These are phyloP conservation scores for Rhizophora mangle DNA, from an alignment of 345 rosid genomes.

Conservation along the genomic window DNA sequence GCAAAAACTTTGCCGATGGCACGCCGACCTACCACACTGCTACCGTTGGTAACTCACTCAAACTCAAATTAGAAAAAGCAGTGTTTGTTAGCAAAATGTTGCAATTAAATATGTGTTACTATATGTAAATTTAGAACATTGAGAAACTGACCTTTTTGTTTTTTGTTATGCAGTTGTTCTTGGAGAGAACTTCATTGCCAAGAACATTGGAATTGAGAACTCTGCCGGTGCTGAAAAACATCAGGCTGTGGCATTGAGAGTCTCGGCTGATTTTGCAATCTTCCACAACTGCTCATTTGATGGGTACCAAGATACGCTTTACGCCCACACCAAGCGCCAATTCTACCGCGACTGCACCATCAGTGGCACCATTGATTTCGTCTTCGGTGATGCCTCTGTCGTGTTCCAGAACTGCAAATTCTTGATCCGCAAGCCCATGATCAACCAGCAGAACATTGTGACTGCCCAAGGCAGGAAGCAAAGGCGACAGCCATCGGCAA, in stretches of 20 bases:
- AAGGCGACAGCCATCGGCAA: constrained; percentile 40
- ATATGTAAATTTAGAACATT: too few relatives aligned
- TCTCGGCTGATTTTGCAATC: constrained; percentile 49
- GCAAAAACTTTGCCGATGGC: constrained; percentile 45
- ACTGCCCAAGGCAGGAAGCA: constrained; percentile 62
- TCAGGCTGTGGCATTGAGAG: constrained; percentile 77
- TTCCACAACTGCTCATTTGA: constrained; percentile 73
- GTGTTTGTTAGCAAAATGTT: neutral
- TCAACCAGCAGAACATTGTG: constrained; percentile 46
- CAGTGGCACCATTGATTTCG: constrained; percentile 74
- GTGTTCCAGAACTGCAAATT: constrained; percentile 69
- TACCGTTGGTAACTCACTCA: constrained; percentile 51
- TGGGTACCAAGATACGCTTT: constrained; percentile 74
- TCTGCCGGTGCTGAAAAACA: constrained; percentile 61
- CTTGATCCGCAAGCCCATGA: constrained; percentile 49
- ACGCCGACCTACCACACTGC: constrained; percentile 57
- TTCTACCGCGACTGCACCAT: constrained; percentile 80
- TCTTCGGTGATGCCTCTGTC: constrained; percentile 65
- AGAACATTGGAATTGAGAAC: constrained; percentile 73
- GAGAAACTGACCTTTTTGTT: too few relatives aligned
- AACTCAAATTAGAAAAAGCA: neutral
- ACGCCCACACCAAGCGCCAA: constrained; percentile 70
- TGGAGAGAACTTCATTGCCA: constrained; percentile 55
- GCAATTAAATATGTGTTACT: neutral
- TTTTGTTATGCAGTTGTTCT: constrained; percentile 41